Percentiles rank a stretch among this genome's conserved stretches.
Conservation (phyloP, 1,139 yeast genomes). For the Zygosaccharomyces sapae region DNA sequence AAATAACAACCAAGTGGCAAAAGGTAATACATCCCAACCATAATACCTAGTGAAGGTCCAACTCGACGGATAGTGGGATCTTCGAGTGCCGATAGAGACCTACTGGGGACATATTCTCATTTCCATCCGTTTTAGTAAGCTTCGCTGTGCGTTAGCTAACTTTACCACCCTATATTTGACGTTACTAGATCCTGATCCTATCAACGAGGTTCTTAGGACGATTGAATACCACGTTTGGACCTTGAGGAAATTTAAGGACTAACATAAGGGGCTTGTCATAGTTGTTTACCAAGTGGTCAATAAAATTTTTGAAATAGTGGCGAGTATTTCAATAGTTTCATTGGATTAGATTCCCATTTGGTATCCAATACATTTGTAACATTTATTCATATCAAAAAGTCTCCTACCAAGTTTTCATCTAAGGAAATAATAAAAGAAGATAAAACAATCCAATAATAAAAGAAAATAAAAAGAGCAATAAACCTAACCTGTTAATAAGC, state of each 20-base stretch:
- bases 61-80: conserved; percentile 5
- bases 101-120: conserved; percentile 13
- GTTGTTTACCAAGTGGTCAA: conserved; percentile 1
- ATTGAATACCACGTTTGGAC: neutral
- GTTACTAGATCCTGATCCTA: neutral
- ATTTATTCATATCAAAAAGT: neutral
- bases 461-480: neutral
- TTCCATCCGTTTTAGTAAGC: conserved; percentile 12
- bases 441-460: neutral
- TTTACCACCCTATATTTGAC: conserved; percentile 1
- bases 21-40: conserved; percentile 3
- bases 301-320: conserved; percentile 1
- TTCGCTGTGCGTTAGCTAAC: conserved; percentile 6
- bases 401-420: conserved; percentile 1
- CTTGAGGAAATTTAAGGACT: neutral
- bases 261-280: neutral
- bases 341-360: conserved; percentile 1
- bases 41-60: neutral
- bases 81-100: conserved; percentile 12
- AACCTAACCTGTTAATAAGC: neutral
- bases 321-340: neutral
- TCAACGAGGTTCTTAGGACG: conserved; percentile 1
- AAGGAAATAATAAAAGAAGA: neutral
- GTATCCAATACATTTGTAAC: conserved; percentile 2
- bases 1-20: conserved; percentile 12